Conservation (phyloP, 2,329 filamentous ascomycete genomes). For the Colletotrichum australisinense region DNA sequence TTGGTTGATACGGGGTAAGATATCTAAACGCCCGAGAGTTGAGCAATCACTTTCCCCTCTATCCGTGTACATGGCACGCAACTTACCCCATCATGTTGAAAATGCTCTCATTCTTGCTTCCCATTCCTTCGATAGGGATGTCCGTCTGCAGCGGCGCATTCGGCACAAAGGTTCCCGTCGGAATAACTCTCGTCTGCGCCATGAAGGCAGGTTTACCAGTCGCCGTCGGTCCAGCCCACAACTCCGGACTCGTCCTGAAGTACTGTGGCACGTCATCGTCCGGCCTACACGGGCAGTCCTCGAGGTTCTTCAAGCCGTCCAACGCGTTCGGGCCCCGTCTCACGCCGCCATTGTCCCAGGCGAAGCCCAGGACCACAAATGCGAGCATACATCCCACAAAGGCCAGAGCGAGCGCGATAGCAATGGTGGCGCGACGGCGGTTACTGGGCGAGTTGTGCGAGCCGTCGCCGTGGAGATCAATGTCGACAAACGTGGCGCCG, state of each 20-base stretch:
- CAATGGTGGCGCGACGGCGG: slow-evolving; percentile 18
- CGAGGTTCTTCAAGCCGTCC: slow-evolving; percentile 37
- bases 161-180: slow-evolving; percentile 73
- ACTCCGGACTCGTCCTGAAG: slow-evolving; percentile 70
- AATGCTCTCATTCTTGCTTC: slow-evolving; percentile 69
- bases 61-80: not conserved
- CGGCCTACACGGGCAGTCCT: slow-evolving; percentile 45
- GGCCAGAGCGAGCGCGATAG: slow-evolving; percentile 38
- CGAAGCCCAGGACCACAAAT: slow-evolving; percentile 50
- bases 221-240: slow-evolving; percentile 74
- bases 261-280: slow-evolving; percentile 66
- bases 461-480: slow-evolving; percentile 13
- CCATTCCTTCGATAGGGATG: slow-evolving; percentile 72
- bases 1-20: slow-evolving; percentile 76
- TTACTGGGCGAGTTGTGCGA: slow-evolving; percentile 3
- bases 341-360: slow-evolving; percentile 35
- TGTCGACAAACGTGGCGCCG: slow-evolving; percentile 15
- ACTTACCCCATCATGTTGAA: slow-evolving; percentile 74
- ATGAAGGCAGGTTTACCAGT: slow-evolving; percentile 78
- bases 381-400: slow-evolving; percentile 49
- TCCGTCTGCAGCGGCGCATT: slow-evolving; percentile 79
- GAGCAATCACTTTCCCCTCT: not conserved
- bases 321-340: slow-evolving; percentile 29
- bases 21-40: slow-evolving; percentile 47
- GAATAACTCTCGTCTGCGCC: slow-evolving; percentile 76